Base-by-base conservation (phyloP, 345 rosid genomes). In the Lepidium africanum region DNA sequence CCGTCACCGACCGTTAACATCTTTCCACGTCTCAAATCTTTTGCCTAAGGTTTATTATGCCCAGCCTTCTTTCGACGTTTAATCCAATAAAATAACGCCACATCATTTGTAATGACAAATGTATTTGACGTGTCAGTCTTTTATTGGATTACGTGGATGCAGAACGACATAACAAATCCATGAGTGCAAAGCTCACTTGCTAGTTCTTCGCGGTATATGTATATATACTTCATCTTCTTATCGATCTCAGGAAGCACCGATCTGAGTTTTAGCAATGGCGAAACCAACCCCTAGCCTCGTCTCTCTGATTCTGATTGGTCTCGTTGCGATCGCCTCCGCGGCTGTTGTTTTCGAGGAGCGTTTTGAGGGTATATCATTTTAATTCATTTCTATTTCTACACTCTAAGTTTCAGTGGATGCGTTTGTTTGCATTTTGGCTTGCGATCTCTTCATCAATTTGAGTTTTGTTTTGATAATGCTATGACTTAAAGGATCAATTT, bases 311-410 rank as follows among this genome's bases (percentile, higher is more conserved):
- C 67, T 87, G 5, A 43, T 83, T 51, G 53, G 80, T 9, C 76
- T 87, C 36, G 46, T 81, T 1, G 82, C 81, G 32, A 42, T 85
- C 73, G 86, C 88, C 35, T 83, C 86, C 3, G 91, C 97, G 4
- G 57, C 68, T 14, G 91, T 91, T 50, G 79, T 87, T 83, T 94
- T 94, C 78, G 98, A 93, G 72, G 98, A 93, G 33, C 96, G 87
- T 8, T 93, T 91, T 69, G 89, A 87, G 17, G 97, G 99, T 94
- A 84, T 19, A 30, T 27, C 5, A 39, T 4, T 70, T 14, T 45
- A 12, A 13, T 27, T 19, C 19, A 27, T 50, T 7, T 59, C 71
- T 25, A 39, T 30, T 53, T 41, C 38, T 37, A 19, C 4, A 13
- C 4, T 40, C 59, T 59, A 50, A 7, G 21, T 52, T 23, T 9